Evolutionary conservation across 305 asterid genomes (phyloP), one percentile per base, ranked within the genome.

Genomic region (Rubia peregrina): DNA sequence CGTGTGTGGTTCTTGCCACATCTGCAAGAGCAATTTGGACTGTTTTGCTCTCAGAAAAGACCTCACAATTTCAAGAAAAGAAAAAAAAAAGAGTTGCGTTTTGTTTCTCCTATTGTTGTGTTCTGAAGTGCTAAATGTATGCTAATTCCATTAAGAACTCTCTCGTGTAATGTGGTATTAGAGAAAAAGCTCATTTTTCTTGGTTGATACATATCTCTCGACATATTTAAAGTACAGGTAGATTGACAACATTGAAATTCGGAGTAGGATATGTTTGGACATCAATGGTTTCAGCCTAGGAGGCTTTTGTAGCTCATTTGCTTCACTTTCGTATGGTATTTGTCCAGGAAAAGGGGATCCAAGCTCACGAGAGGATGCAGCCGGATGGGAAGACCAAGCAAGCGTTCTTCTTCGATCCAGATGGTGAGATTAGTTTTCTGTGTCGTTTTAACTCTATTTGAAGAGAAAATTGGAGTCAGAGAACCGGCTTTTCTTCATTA

Each of bases 391-490:
- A 82, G 76, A 82, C 84, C 61, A 92, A 86, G 68, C 97, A 88
- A 73, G 96, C 73, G 0, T 92, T 92, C 86, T 90, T 92, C 90
- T 92, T 92, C 48, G 97, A 92, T 83, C 97, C 95, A 76, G 98
- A 92, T 71, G 97, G 98, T 92, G 57, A 82, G 88, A 40, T 38
- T 63, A 17, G 43, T 26, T 62, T 62, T 42, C 24, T 26, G 16
- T 26, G 9, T 12, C 9, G 40, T 26, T 26, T 26, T 2, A 26
- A 26, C 30, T 26, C 30, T 26, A 26, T 26, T 26, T 26, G 30
- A 26, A 26, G 30, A 26, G 30, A 26, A 26, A 26, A 12, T 26
- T 61, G 44, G 3, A 11, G 19, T 22, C 12, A 59, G 21, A 26
- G 63, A 30, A 53, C 19, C 5, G 59, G 8, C 4, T 53, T n/a